phyloP scores from a whole-genome alignment of 495 filamentous ascomycete genomes.

The Podospora pseudopauciseta region DNA sequence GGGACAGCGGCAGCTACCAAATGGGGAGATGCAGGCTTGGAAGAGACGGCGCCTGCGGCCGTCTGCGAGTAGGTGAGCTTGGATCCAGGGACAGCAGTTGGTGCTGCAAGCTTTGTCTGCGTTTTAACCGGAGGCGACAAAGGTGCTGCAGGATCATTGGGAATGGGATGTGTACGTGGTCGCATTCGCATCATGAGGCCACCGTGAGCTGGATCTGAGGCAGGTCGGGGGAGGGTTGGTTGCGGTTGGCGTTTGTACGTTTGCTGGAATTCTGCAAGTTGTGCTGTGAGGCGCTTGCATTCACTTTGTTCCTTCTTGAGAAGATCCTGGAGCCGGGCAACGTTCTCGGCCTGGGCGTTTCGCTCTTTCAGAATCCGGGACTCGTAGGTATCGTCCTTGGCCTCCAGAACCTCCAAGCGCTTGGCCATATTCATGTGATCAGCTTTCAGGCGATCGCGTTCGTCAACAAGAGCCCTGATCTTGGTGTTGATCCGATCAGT shows the following conservation, averaged over 20 bases:
- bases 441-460: slow-evolving; percentile 26
- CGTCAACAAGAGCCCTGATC: slow-evolving; percentile 23
- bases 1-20: slow-evolving; percentile 12
- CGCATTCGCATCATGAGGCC: slow-evolving; percentile 22
- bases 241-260: slow-evolving; percentile 10
- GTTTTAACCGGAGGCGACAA: neutral
- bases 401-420: slow-evolving; percentile 32
- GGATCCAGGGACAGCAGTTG: slow-evolving; percentile 11
- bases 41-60: neutral
- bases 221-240: slow-evolving; percentile 13
- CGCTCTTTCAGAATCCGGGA: slow-evolving; percentile 30
- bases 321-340: slow-evolving; percentile 25
- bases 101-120: slow-evolving; percentile 8
- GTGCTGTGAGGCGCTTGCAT: slow-evolving; percentile 19
- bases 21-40: slow-evolving; percentile 9
- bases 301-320: slow-evolving; percentile 29
- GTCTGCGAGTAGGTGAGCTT: slow-evolving; percentile 21
- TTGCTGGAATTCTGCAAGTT: slow-evolving; percentile 22
- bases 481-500: slow-evolving; percentile 30
- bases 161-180: slow-evolving; percentile 18
- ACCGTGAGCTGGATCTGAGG: slow-evolving; percentile 11
- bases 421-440: slow-evolving; percentile 27
- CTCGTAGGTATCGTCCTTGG: slow-evolving; percentile 35
- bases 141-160: neutral
- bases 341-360: slow-evolving; percentile 20